Evolutionary conservation across 495 filamentous ascomycete species (phyloP).

Genomic region (Aspergillus carlsbadensis): DNA sequence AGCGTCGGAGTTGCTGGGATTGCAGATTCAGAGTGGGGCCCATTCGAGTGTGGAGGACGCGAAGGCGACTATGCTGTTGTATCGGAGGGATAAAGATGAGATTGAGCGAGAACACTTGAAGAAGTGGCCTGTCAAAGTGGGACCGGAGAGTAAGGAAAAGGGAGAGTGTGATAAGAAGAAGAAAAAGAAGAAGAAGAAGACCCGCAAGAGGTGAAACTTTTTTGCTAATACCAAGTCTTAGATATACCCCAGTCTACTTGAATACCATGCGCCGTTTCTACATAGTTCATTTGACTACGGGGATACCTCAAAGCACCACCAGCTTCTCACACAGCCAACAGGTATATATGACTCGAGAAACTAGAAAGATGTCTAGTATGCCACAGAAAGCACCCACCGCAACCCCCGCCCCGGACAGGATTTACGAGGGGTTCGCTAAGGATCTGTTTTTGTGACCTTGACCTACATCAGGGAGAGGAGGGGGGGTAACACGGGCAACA

Average conservation of each 20-base stretch:
- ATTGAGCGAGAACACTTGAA: slow-evolving; percentile 79
- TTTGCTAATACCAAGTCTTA: slow-evolving; percentile 7
- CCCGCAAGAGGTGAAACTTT: slow-evolving; percentile 42
- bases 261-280: no score
- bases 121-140: slow-evolving; percentile 53
- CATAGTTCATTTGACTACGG: no score
- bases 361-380: no score
- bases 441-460: no score
- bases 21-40: slow-evolving; percentile 78
- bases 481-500: no score
- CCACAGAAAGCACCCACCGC: no score
- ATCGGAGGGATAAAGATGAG: slow-evolving; percentile 71
- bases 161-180: slow-evolving; percentile 45
- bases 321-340: no score
- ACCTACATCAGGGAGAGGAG: no score
- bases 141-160: slow-evolving; percentile 36
- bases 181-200: slow-evolving; percentile 54
- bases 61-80: slow-evolving; percentile 81
- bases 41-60: slow-evolving; percentile 87
- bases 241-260: slow-evolving; percentile 31
- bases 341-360: no score
- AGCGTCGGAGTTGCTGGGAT: slow-evolving; percentile 71
- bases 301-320: no score
- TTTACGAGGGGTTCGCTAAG: no score
- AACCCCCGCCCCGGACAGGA: no score